Base-by-base conservation (phyloP, 768 basidiomycete species). In the Panaeolus papilionaceus region DNA sequence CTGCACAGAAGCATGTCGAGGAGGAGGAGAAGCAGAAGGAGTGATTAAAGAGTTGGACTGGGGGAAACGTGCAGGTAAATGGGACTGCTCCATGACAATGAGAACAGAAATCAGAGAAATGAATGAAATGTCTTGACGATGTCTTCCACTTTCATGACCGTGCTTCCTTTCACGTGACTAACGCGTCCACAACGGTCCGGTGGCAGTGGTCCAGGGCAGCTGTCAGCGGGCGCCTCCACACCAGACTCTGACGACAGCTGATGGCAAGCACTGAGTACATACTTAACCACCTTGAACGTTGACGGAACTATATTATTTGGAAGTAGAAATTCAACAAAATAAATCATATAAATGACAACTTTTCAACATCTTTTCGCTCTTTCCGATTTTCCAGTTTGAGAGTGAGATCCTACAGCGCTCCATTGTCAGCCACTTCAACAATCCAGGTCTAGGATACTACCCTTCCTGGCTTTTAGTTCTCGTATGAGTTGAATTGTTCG, bases 21-120 rank as follows among this genome's bases (percentile, higher is more conserved):
- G 78, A 42, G 85, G 85, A 4, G 86, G 86, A 0, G 88, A 88
- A 2, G 83, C 82, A 26, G 87, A 87, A 33, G 87, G 86, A 1
- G 86, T 84, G 42, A 86, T 82, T 4, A 86, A 77, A 6, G 81
- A 58, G 54, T 58, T 58, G 26, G 54, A 16, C 28, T 28, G 33
- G 33, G 54, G 28, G 14, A 58, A 58, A 28, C 54, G 54, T 28
- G 54, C 14, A 58, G 26, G 26, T 23, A 58, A 58, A 58, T 58
- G 26, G 14, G 54, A 58, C 54, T 58, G 54, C 54, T 58, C 33
- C 54, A 58, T 58, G 54, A 58, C 54, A 58, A 58, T 58, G 54
- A 58, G 54, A 58, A 58, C 54, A 16, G 14, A 58, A 33, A 58
- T 28, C 54, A 33, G n/a, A 54, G 51, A 54, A 54, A 26, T 47